phyloP scores from a whole-genome alignment of 352 stramenopile species.

The Phytophthora europaea region DNA sequence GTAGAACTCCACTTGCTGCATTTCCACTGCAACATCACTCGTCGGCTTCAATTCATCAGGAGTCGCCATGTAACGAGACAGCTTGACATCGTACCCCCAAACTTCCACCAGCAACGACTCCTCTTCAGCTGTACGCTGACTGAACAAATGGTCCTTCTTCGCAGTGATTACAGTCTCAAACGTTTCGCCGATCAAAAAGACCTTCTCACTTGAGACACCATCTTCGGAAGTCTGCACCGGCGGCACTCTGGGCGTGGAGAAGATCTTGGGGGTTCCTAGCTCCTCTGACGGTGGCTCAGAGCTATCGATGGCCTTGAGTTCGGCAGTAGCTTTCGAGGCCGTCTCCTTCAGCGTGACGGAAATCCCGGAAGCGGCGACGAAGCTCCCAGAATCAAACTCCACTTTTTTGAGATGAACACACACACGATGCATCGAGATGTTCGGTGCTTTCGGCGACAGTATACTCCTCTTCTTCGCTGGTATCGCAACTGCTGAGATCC shows the following conservation, averaged over 20 bases:
- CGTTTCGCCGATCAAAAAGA: conserved; percentile 33
- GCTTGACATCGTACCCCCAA: conserved; percentile 62
- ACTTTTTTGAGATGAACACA: conserved; percentile 41
- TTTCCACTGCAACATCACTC: conserved; percentile 10
- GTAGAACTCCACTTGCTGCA: conserved; percentile 60
- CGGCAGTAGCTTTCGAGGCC: conserved; percentile 14
- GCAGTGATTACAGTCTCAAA: conserved; percentile 33
- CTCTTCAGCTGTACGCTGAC: conserved; percentile 20
- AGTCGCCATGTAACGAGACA: conserved; percentile 3
- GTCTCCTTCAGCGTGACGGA: conserved; percentile 47
- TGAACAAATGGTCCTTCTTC: conserved; percentile 32
- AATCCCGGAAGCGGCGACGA: conserved; percentile 27
- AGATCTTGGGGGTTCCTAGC: conserved; percentile 21
- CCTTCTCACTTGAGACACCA: background rate
- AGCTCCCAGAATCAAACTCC: conserved; percentile 32
- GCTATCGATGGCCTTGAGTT: conserved; percentile 11
- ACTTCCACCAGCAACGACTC: conserved; percentile 63
- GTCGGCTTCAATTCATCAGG: background rate
- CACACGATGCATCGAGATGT: conserved; percentile 20
- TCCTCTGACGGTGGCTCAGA: conserved; percentile 18
- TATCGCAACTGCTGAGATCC: background rate
- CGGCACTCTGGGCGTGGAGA: conserved; percentile 37
- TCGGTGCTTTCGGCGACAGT: conserved; percentile 27
- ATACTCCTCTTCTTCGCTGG: conserved; percentile 34
- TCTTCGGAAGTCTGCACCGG: conserved; percentile 7